Evolutionary conservation across 352 stramenopile species (phyloP).

Genomic region (Discostella stelligera): DNA sequence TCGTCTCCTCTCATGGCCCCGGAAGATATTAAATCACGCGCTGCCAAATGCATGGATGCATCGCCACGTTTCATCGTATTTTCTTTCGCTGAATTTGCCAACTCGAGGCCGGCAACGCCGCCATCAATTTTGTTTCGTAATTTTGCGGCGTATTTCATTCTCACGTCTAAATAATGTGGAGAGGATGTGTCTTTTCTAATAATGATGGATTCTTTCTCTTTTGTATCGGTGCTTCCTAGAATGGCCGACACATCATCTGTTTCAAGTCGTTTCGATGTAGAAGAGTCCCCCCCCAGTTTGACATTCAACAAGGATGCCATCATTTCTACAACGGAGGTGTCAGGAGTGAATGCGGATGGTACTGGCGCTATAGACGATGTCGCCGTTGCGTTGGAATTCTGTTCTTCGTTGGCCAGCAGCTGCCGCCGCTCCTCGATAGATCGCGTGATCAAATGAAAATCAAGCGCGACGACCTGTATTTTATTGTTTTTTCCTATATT

Average conservation of each 20-base stretch:
- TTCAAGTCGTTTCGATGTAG: constrained; percentile 18
- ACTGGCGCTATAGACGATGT: neutral
- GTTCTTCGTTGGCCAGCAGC: constrained; percentile 25
- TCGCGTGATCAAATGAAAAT: constrained; percentile 76
- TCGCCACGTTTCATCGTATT: constrained; percentile 59
- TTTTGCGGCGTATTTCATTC: constrained; percentile 76
- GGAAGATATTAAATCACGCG: constrained; percentile 51
- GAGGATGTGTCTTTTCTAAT: constrained; percentile 1
- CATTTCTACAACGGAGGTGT: constrained; percentile 57
- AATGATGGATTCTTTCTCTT: constrained; percentile 3
- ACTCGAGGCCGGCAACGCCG: constrained; percentile 63
- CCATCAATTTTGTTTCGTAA: constrained; percentile 62
- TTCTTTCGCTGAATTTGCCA: constrained; percentile 69
- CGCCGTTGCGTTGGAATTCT: constrained; percentile 5
- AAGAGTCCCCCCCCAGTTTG: constrained; percentile 36
- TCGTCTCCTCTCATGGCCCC: constrained; percentile 24
- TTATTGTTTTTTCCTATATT: constrained; percentile 78
- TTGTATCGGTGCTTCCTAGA: constrained; percentile 21
- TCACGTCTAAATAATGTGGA: constrained; percentile 53
- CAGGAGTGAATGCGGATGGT: constrained; percentile 29
- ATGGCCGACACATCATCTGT: constrained; percentile 49
- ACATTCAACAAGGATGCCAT: constrained; percentile 71
- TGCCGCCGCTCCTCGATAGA: constrained; percentile 40
- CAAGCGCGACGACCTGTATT: constrained; percentile 72
- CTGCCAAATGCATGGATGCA: constrained; percentile 69